Evolutionary conservation across 441 rosid genomes (phyloP).

Genomic region (Kokia cookei): DNA sequence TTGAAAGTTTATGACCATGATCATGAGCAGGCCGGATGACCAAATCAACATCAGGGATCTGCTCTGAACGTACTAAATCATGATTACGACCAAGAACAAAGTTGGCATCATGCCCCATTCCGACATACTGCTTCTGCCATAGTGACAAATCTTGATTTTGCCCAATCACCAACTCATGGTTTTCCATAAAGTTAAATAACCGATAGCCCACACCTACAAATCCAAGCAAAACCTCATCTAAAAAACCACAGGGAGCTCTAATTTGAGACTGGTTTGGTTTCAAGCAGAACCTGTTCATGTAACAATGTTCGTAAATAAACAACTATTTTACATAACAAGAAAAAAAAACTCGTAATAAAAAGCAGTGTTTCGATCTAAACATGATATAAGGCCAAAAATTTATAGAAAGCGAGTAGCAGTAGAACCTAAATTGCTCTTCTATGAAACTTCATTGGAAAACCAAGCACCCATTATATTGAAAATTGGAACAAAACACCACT

Average conservation of each 20-base stretch:
- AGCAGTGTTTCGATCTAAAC: background rate
- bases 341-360: background rate
- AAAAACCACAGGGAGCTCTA: slow-evolving; percentile 1
- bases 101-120: slow-evolving; percentile 24
- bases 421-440: background rate
- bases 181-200: slow-evolving; percentile 21
- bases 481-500: background rate
- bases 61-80: slow-evolving; percentile 23
- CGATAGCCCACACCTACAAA: background rate
- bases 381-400: background rate
- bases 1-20: slow-evolving; percentile 14
- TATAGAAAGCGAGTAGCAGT: background rate
- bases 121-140: slow-evolving; percentile 29
- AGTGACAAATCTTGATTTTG: slow-evolving; percentile 23
- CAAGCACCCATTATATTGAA: background rate
- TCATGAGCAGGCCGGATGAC: slow-evolving; percentile 2
- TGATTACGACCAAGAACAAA: slow-evolving; percentile 26
- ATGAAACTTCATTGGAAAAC: background rate
- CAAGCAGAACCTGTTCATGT: background rate
- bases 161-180: slow-evolving; percentile 32
- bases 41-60: slow-evolving; percentile 5
- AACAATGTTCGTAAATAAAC: background rate
- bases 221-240: background rate
- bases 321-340: background rate
- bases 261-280: background rate